Conservation (phyloP, 1,284 basidiomycete species). For the Ustilago sp. region DNA sequence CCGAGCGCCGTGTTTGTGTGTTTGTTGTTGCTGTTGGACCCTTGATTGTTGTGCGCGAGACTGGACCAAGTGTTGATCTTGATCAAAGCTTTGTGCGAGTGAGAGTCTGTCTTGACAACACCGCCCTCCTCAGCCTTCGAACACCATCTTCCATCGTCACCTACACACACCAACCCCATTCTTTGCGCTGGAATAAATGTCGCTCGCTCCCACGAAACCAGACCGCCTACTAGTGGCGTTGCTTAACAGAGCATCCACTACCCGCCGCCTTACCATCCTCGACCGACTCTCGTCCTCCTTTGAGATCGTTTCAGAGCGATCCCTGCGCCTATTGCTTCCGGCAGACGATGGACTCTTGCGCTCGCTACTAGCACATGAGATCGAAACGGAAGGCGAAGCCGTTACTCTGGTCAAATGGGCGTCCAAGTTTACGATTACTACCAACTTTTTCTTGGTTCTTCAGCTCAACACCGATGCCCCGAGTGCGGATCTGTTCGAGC, state of each 20-base stretch:
- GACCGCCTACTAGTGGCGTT: conserved; percentile 14
- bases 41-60: conserved; percentile 9
- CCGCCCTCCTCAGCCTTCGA: not conserved
- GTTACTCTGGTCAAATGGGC: conserved; percentile 38
- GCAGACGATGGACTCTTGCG: conserved; percentile 51
- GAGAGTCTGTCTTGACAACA: not conserved
- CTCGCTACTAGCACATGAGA: conserved; percentile 46
- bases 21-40: conserved; percentile 23
- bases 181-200: not conserved
- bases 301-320: conserved; percentile 39
- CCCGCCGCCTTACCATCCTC: conserved; percentile 21
- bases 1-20: not conserved
- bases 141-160: conserved; percentile 8
- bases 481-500: not conserved
- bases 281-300: conserved; percentile 20
- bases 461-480: conserved; percentile 15
- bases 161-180: too few species aligned
- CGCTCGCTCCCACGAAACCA: not conserved
- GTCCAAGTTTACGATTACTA: conserved; percentile 35
- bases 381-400: conserved; percentile 26
- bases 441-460: conserved; percentile 44
- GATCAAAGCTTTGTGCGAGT: conserved; percentile 5
- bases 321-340: conserved; percentile 27
- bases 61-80: not conserved
- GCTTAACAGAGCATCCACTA: conserved; percentile 37